Evolutionary conservation across 371 early-diverging fungal species (phyloP).

Genomic region (Syncephalastrum sp.): DNA sequence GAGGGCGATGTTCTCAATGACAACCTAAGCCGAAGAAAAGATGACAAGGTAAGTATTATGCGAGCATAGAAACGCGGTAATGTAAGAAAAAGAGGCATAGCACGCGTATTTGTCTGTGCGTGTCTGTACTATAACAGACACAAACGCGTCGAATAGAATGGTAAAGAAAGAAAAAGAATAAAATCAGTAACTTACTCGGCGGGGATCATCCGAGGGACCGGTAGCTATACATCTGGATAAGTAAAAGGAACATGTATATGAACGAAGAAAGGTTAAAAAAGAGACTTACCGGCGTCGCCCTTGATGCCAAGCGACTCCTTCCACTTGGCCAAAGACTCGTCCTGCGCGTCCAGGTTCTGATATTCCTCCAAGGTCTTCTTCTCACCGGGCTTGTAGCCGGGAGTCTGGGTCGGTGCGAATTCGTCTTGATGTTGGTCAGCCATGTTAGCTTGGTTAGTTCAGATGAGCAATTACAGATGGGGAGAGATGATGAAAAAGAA

Average conservation of each 20-base stretch:
- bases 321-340: slow-evolving; percentile 95
- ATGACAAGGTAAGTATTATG: too few relatives aligned
- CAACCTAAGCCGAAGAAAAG: slow-evolving; percentile 43
- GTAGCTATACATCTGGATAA: slow-evolving; percentile 16
- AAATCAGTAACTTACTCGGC: slow-evolving; percentile 45
- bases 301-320: slow-evolving; percentile 89
- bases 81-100: slow-evolving; percentile 17
- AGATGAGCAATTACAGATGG: slow-evolving; percentile 11
- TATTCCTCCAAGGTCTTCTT: slow-evolving; percentile 92
- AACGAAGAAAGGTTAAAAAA: not conserved
- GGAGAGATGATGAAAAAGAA: slow-evolving; percentile 25
- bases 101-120: slow-evolving; percentile 5
- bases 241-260: not conserved
- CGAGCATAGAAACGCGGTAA: not conserved
- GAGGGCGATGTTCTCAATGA: slow-evolving; percentile 77
- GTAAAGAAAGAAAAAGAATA: too few relatives aligned
- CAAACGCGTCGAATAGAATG: too few relatives aligned
- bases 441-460: slow-evolving; percentile 22
- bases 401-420: slow-evolving; percentile 74
- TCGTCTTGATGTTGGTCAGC: slow-evolving; percentile 67
- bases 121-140: too few relatives aligned
- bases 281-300: slow-evolving; percentile 40
- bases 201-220: slow-evolving; percentile 65
- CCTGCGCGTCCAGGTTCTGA: slow-evolving; percentile 82
- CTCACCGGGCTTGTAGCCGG: slow-evolving; percentile 79